These are phyloP conservation scores for Coriaria nepalensis DNA, from an alignment of 306 rosid genomes.

Conservation along the genomic window DNA sequence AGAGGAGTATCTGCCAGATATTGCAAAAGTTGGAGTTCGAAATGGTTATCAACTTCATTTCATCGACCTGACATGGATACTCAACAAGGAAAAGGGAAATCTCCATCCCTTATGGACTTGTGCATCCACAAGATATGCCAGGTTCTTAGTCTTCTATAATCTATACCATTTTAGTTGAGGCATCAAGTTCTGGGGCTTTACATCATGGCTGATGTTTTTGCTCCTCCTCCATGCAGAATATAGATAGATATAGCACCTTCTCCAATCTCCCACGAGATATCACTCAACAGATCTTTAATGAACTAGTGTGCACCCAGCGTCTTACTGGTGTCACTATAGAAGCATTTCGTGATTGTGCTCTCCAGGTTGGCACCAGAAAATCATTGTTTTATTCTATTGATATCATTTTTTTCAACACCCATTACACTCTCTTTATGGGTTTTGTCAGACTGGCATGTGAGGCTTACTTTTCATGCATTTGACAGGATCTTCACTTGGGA, in stretches of 20 bases:
- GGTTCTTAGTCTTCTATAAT: constrained; percentile 25
- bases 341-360: constrained; percentile 79
- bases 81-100: constrained; percentile 38
- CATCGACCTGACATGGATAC: constrained; percentile 35
- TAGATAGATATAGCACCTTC: constrained; percentile 38
- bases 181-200: not conserved
- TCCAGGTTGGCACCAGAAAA: constrained; percentile 46
- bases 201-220: constrained; percentile 14
- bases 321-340: constrained; percentile 38
- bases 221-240: constrained; percentile 41
- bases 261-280: constrained; percentile 74
- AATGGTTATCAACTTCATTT: constrained; percentile 72
- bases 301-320: constrained; percentile 40
- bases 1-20: constrained; percentile 43
- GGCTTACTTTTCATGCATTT: constrained; percentile 4
- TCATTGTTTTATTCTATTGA: constrained; percentile 4
- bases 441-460: constrained; percentile 11
- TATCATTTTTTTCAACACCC: not conserved
- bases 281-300: constrained; percentile 74
- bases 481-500: constrained; percentile 78
- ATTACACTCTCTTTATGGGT: not conserved
- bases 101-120: constrained; percentile 58
- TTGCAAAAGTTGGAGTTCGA: constrained; percentile 77
- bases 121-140: constrained; percentile 47
- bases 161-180: not conserved